phyloP scores from a whole-genome alignment of 192 early-diverging fungal species.

The Haplosporangium gracile region DNA sequence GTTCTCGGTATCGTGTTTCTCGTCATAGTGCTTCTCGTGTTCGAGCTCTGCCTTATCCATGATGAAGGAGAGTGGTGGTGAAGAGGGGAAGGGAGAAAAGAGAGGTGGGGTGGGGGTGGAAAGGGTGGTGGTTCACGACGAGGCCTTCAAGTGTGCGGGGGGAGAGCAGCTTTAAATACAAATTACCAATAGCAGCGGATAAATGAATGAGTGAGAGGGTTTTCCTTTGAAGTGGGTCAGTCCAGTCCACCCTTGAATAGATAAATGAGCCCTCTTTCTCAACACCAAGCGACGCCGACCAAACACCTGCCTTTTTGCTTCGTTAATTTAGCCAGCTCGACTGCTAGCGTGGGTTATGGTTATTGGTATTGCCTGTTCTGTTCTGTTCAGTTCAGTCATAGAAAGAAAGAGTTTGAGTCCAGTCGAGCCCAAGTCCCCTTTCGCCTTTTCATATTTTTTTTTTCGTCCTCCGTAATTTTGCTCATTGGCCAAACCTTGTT shows the following conservation, averaged over 20 bases:
- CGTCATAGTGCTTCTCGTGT: constrained; percentile 23
- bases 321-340: too few relatives aligned
- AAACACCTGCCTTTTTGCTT: too few relatives aligned
- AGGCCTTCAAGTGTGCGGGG: neutral
- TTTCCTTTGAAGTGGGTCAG: neutral
- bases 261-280: neutral
- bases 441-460: neutral
- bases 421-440: neutral
- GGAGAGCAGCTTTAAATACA: neutral
- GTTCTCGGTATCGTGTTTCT: constrained; percentile 12
- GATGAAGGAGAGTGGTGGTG: constrained; percentile 6
- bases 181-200: neutral
- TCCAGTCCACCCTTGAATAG: neutral
- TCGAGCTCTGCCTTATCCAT: constrained; percentile 41
- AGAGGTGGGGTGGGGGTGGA: neutral
- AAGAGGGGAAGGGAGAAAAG: neutral
- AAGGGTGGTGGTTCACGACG: constrained; percentile 4
- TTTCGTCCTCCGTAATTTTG: too few relatives aligned
- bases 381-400: too few relatives aligned
- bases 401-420: too few relatives aligned
- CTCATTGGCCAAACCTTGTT: neutral
- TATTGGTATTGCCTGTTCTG: too few relatives aligned
- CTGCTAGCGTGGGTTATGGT: too few relatives aligned
- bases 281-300: too few relatives aligned
- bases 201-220: neutral